Evolutionary conservation across 176 grass and related monocot genomes (phyloP).

Genomic region (Panicum miliaceum): DNA sequence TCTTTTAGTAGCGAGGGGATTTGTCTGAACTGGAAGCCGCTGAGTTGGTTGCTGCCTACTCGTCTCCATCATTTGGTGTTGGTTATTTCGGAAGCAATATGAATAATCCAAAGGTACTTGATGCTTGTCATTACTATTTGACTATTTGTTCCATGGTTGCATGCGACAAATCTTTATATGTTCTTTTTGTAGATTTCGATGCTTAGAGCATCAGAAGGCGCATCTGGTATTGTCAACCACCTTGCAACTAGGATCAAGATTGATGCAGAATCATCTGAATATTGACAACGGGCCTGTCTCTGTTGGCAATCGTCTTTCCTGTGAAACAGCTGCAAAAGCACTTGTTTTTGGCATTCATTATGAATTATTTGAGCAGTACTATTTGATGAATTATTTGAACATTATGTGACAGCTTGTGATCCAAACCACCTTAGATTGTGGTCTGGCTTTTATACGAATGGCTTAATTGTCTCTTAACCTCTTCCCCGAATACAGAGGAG

Average conservation of each 20-base stretch:
- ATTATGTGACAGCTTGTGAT: neutral
- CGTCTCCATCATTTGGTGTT: conserved; percentile 79
- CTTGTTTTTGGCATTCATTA: neutral
- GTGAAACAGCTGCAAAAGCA: neutral
- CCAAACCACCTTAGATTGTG: too few species aligned
- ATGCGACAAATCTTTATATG: neutral
- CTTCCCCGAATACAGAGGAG: too few species aligned
- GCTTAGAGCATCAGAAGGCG: conserved; percentile 51
- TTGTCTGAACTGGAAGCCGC: conserved; percentile 47
- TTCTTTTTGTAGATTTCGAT: conserved; percentile 56
- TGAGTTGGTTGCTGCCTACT: conserved; percentile 86
- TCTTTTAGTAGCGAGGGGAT: conserved; percentile 49
- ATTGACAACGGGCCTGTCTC: neutral
- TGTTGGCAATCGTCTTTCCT: neutral
- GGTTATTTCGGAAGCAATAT: conserved; percentile 86
- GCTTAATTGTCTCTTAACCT: too few species aligned
- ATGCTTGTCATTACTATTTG: neutral
- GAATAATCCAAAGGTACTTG: conserved; percentile 65
- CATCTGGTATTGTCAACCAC: conserved; percentile 50
- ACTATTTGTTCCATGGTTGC: neutral
- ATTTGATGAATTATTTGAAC: neutral
- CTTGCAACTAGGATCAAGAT: conserved; percentile 64
- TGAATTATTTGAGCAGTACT: neutral
- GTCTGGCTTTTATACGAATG: too few species aligned
- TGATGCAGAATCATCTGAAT: conserved; percentile 26